phyloP scores from a whole-genome alignment of 1,284 basidiomycete genomes.

The Neotropicomus parvogracilis region DNA sequence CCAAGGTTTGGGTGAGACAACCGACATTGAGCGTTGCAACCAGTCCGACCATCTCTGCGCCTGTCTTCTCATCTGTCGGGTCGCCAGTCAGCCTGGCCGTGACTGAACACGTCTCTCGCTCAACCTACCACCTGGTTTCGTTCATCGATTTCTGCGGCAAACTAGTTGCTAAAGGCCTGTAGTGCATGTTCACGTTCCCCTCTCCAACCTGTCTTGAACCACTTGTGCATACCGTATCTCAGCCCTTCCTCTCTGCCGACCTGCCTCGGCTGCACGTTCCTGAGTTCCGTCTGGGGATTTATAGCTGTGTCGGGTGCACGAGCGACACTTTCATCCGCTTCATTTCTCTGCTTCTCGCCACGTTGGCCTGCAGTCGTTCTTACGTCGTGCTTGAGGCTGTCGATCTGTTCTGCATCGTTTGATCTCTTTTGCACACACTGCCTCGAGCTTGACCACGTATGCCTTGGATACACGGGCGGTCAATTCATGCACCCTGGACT shows the following conservation, averaged over 20 bases:
- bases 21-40: conserved; percentile 23
- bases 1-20: conserved; percentile 16
- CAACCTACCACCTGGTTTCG: conserved; percentile 30
- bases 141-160: conserved; percentile 42
- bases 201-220: conserved; percentile 41
- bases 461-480: conserved; percentile 39
- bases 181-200: conserved; percentile 48
- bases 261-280: conserved; percentile 44
- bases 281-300: conserved; percentile 45
- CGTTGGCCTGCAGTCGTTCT: conserved; percentile 41
- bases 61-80: conserved; percentile 17
- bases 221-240: no score
- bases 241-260: no score
- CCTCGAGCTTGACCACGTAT: conserved; percentile 44
- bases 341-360: conserved; percentile 44
- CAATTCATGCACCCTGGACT: no score
- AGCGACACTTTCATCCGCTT: conserved; percentile 45
- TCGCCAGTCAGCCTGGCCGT: conserved; percentile 4
- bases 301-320: conserved; percentile 47
- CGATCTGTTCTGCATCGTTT: no score
- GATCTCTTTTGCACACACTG: no score
- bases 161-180: conserved; percentile 52
- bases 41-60: conserved; percentile 30
- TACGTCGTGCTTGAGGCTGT: conserved; percentile 48
- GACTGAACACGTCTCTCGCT: neutral